These are phyloP conservation scores for Chrysosphaeria jannelii DNA, from an alignment of 2,329 filamentous ascomycete species.

Conservation along the genomic window DNA sequence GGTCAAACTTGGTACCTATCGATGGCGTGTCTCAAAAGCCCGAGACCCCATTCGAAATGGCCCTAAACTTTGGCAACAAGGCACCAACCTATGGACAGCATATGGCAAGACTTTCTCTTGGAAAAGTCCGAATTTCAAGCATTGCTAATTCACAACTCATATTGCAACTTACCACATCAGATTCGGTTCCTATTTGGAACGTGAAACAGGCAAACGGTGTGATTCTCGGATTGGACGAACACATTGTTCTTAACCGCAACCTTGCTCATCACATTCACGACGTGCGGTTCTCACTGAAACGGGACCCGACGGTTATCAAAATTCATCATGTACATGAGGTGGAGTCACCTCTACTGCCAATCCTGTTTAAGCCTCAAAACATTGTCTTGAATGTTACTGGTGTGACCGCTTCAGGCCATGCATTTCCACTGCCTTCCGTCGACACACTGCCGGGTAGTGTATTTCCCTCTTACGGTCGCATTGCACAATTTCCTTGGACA, in stretches of 20 bases:
- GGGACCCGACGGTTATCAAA: constrained; percentile 22
- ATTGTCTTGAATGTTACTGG: constrained; percentile 10
- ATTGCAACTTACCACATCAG: too few species aligned
- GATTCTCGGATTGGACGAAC: constrained; percentile 62
- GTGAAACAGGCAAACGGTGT: constrained; percentile 64
- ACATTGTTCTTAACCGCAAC: constrained; percentile 48
- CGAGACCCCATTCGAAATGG: too few species aligned
- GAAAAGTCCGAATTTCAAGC: too few species aligned
- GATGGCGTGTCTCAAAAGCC: too few species aligned
- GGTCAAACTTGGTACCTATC: too few species aligned
- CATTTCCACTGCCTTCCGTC: constrained; percentile 17
- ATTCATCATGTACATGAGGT: constrained; percentile 21
- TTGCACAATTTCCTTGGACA: constrained; percentile 30
- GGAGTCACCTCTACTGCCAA: too few species aligned
- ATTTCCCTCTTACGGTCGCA: constrained; percentile 9
- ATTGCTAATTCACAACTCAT: too few species aligned
- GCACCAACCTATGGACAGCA: too few species aligned
- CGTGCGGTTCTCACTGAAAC: constrained; percentile 53
- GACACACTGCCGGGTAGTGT: constrained; percentile 10
- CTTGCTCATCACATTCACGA: constrained; percentile 51
- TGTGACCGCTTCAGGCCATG: constrained; percentile 11
- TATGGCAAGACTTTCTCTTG: too few species aligned
- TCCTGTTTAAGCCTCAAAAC: too few species aligned
- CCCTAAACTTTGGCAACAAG: too few species aligned
- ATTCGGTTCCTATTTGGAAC: too few species aligned